Conservation (phyloP, 768 basidiomycete species). For the Arthromyces matolae region DNA sequence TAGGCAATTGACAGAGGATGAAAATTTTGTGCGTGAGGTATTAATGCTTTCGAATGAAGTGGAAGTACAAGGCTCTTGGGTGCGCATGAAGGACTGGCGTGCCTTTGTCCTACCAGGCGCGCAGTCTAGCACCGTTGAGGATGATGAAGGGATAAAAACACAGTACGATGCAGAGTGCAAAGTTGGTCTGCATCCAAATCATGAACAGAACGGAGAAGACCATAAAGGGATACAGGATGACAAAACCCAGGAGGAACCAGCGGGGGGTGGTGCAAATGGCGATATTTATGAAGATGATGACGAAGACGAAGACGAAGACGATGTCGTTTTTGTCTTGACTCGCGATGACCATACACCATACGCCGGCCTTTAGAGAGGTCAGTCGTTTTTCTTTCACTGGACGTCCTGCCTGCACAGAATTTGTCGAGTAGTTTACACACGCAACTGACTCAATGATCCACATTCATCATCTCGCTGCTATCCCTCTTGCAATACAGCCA, state of each 20-base stretch:
- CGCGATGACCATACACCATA: slow-evolving; percentile 38
- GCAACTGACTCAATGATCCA: too few relatives aligned
- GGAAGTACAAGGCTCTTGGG: slow-evolving; percentile 65
- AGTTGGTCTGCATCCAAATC: not conserved
- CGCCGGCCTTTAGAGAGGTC: slow-evolving; percentile 23
- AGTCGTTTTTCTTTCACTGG: slow-evolving; percentile 6
- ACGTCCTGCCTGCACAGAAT: too few relatives aligned
- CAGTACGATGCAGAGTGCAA: not conserved
- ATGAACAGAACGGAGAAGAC: not conserved
- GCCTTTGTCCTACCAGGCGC: slow-evolving; percentile 64
- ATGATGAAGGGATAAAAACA: not conserved
- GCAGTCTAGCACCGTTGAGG: slow-evolving; percentile 36
- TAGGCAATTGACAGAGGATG: slow-evolving; percentile 56
- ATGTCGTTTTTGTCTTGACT: slow-evolving; percentile 66
- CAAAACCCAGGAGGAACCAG: slow-evolving; percentile 24
- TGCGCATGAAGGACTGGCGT: slow-evolving; percentile 69
- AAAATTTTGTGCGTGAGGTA: slow-evolving; percentile 64
- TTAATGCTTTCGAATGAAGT: slow-evolving; percentile 62
- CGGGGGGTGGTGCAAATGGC: slow-evolving; percentile 38
- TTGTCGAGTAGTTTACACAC: too few relatives aligned
- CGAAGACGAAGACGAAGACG: slow-evolving; percentile 72
- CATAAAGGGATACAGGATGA: not conserved
- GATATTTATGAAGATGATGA: slow-evolving; percentile 41
- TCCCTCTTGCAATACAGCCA: too few relatives aligned
- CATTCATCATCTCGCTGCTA: too few relatives aligned